These are phyloP conservation scores for Penicillium paradoxum DNA, from an alignment of 495 filamentous ascomycete species.

Conservation along the genomic window DNA sequence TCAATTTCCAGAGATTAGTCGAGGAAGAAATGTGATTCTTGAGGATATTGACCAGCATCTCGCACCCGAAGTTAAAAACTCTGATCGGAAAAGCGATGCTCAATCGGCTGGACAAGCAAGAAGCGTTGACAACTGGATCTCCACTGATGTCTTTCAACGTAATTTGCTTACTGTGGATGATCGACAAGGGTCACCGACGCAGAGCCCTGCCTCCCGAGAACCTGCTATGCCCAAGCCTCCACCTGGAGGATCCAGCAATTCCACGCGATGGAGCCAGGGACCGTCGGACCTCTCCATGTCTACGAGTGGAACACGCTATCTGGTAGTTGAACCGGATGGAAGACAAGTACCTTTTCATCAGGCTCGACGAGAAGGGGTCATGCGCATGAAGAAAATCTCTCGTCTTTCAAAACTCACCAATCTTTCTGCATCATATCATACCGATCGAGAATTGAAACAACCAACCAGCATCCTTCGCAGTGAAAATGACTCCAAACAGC, in stretches of 20 bases:
- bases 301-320: neutral
- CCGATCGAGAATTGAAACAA: neutral
- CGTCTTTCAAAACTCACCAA: neutral
- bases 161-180: neutral
- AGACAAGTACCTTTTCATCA: neutral
- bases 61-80: neutral
- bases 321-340: neutral
- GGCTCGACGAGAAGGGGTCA: neutral
- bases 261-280: neutral
- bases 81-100: neutral
- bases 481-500: neutral
- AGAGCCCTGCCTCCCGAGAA: neutral
- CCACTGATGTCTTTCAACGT: neutral
- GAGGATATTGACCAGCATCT: neutral
- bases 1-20: slow-evolving; percentile 19
- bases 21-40: neutral
- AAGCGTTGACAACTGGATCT: neutral
- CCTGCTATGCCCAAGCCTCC: neutral
- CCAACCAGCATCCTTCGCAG: neutral
- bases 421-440: neutral
- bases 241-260: neutral
- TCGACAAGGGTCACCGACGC: neutral
- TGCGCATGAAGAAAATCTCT: neutral
- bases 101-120: neutral
- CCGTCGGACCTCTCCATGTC: neutral